Conservation (phyloP, 345 rosid genomes). For the Xanthoceras sorbifolium region DNA sequence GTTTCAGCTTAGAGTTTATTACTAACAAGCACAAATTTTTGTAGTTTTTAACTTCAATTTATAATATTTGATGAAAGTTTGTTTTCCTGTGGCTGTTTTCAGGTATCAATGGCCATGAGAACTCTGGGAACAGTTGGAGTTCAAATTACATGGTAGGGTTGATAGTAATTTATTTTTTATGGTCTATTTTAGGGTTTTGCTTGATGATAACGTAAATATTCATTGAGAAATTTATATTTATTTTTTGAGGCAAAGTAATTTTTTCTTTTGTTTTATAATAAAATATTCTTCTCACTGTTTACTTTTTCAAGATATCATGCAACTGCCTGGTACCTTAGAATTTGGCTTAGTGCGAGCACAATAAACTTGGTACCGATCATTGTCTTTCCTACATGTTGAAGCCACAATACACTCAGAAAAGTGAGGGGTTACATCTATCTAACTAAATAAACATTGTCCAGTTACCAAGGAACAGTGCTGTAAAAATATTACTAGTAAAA, state of each 20-base stretch:
- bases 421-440: neutral
- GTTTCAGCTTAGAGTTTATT: neutral
- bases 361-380: neutral
- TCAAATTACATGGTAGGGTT: conserved; percentile 81
- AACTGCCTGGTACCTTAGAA: conserved; percentile 1
- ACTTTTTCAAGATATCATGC: neutral
- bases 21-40: neutral
- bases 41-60: neutral
- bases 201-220: neutral
- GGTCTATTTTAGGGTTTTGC: neutral
- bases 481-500: neutral
- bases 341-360: conserved; percentile 1
- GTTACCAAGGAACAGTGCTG: too few species aligned
- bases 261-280: neutral
- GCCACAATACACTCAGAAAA: neutral
- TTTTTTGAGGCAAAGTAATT: neutral
- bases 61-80: neutral
- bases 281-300: neutral
- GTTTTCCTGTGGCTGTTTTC: conserved; percentile 23
- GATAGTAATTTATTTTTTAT: neutral
- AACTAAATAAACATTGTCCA: neutral
- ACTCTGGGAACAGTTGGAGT: conserved; percentile 86
- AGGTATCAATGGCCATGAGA: conserved; percentile 96
- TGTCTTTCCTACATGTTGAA: neutral
- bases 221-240: neutral